These are phyloP conservation scores for Salix dunnii DNA, from an alignment of 345 rosid genomes.

Conservation along the genomic window DNA sequence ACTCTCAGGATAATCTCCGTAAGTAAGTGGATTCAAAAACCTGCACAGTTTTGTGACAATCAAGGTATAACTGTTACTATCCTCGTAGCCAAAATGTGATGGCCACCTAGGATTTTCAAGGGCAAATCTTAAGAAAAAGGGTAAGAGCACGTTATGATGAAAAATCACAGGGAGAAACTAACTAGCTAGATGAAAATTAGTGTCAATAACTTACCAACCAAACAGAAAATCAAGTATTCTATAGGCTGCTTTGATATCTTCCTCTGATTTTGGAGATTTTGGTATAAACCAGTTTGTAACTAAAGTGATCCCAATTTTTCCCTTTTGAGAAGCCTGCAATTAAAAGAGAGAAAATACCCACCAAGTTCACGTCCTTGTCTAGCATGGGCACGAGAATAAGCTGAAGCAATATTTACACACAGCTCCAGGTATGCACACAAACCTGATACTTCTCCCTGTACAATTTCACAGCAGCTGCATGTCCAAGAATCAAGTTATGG, in stretches of 20 bases:
- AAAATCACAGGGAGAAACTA: no score
- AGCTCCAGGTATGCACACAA: neutral
- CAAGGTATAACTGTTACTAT: no score
- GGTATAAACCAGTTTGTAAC: constrained; percentile 29
- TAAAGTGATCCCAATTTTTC: constrained; percentile 30
- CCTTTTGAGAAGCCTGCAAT: constrained; percentile 36
- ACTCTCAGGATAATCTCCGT: constrained; percentile 55
- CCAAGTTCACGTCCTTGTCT: no score
- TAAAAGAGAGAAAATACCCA: no score
- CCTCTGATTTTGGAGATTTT: constrained; percentile 1
- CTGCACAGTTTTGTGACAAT: constrained; percentile 16
- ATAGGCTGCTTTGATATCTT: constrained; percentile 13
- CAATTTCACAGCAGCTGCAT: constrained; percentile 30
- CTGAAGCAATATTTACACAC: no score
- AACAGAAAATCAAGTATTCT: constrained; percentile 16
- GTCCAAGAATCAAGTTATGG: constrained; percentile 41
- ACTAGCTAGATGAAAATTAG: neutral
- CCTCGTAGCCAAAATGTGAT: no score
- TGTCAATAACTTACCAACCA: constrained; percentile 14
- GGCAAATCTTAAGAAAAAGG: no score
- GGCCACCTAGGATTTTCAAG: no score
- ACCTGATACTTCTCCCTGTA: constrained; percentile 44
- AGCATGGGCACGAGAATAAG: no score
- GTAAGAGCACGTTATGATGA: no score
- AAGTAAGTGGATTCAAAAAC: constrained; percentile 49